phyloP scores from a whole-genome alignment of 441 rosid species.

The Theobroma grandiflorum region DNA sequence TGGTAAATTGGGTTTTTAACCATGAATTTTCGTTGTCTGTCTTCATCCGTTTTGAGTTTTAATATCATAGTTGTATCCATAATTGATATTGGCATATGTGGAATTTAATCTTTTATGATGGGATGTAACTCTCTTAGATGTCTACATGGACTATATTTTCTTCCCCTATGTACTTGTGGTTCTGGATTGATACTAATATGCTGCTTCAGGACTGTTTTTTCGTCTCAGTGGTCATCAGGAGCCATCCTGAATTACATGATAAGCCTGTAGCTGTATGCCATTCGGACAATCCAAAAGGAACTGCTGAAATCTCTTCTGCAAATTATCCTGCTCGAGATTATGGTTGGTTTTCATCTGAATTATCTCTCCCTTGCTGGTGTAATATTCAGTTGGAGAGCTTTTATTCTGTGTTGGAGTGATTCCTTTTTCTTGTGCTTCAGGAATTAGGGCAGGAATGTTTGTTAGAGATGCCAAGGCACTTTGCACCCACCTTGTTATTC shows the following conservation, averaged over 20 bases:
- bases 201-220: constrained; percentile 91
- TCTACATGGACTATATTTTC: constrained; percentile 16
- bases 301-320: constrained; percentile 98
- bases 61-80: constrained; percentile 5
- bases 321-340: constrained; percentile 91
- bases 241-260: constrained; percentile 68
- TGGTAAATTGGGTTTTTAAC: constrained; percentile 57
- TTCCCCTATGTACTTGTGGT: constrained; percentile 23
- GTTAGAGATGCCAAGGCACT: constrained; percentile 91
- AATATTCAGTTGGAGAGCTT: constrained; percentile 3
- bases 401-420: constrained; percentile 23
- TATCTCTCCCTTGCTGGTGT: constrained; percentile 27
- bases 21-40: constrained; percentile 13
- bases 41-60: neutral
- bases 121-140: constrained; percentile 7
- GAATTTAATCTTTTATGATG: constrained; percentile 18
- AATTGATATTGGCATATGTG: constrained; percentile 16
- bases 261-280: constrained; percentile 93
- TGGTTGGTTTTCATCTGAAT: constrained; percentile 60
- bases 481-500: constrained; percentile 82
- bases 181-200: constrained; percentile 32
- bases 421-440: constrained; percentile 40
- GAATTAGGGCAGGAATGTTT: constrained; percentile 93
- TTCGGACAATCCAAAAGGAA: constrained; percentile 93
- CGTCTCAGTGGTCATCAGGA: constrained; percentile 87